phyloP scores from a whole-genome alignment of 805 yeast species.

The Nakazawaea laoshanensis region DNA sequence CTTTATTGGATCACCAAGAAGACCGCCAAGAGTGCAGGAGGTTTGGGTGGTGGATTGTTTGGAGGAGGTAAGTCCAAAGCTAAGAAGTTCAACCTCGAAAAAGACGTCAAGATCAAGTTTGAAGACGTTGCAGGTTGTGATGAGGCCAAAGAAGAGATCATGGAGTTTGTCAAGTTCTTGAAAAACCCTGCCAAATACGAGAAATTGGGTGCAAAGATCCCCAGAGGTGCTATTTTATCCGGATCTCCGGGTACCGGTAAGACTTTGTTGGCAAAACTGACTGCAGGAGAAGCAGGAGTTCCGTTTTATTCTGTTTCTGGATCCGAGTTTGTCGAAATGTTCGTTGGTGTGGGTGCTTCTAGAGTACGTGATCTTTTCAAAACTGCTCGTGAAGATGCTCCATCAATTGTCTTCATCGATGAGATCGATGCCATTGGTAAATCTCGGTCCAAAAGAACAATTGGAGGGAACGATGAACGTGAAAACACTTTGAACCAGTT shows the following conservation, averaged over 20 bases:
- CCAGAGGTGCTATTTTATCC: constrained; percentile 88
- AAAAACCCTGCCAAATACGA: constrained; percentile 82
- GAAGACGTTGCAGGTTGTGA: constrained; percentile 93
- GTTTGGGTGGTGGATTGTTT: constrained; percentile 53
- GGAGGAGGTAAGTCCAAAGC: constrained; percentile 76
- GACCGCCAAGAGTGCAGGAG: constrained; percentile 29
- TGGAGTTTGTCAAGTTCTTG: constrained; percentile 89
- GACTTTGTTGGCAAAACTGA: constrained; percentile 85
- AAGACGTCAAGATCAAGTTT: constrained; percentile 73
- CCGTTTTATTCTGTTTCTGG: constrained; percentile 90
- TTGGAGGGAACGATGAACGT: constrained; percentile 87
- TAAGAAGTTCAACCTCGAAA: constrained; percentile 73
- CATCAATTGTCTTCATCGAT: constrained; percentile 85
- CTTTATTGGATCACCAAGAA: constrained; percentile 54
- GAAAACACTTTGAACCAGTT: constrained; percentile 89
- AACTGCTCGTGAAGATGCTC: constrained; percentile 85
- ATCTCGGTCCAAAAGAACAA: constrained; percentile 57
- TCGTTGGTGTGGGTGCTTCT: constrained; percentile 93
- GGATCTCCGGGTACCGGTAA: constrained; percentile 99
- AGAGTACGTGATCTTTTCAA: constrained; percentile 89
- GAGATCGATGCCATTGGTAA: constrained; percentile 96
- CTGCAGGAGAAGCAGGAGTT: constrained; percentile 95
- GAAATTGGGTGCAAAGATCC: constrained; percentile 85
- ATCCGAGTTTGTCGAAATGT: constrained; percentile 95
- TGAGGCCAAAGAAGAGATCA: constrained; percentile 89